phyloP scores from a whole-genome alignment of 306 rosid species.

The Luffa acutangula region DNA sequence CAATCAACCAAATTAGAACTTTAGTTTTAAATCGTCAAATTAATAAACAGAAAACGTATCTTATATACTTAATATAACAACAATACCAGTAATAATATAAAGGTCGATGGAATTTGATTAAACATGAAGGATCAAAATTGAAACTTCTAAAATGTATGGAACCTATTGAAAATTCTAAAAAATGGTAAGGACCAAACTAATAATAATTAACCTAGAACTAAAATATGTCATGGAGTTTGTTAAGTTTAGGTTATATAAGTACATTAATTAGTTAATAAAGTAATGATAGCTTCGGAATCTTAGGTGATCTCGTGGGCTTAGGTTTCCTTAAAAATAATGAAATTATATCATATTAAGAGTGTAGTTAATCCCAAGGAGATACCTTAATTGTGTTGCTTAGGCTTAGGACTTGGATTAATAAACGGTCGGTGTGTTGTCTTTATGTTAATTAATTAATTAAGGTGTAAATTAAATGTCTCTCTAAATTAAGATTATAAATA shows the following conservation, averaged over 20 bases:
- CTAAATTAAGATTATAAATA: background rate
- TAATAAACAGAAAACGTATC: too few relatives aligned
- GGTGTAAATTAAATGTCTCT: background rate
- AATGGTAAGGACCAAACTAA: background rate
- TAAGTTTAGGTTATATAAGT: background rate
- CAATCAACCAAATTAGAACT: too few relatives aligned
- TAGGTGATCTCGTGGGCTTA: background rate
- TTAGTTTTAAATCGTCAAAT: too few relatives aligned
- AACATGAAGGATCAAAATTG: too few relatives aligned
- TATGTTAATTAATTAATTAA: background rate
- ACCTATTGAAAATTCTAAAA: background rate
- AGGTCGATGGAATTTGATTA: too few relatives aligned
- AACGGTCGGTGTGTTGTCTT: background rate
- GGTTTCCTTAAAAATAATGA: background rate
- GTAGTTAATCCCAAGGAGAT: background rate
- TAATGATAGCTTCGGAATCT: background rate
- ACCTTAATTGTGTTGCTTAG: background rate
- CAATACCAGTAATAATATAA: too few relatives aligned
- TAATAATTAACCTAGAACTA: background rate
- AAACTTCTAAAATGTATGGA: too few relatives aligned
- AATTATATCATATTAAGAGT: background rate
- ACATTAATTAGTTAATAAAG: background rate
- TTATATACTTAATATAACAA: too few relatives aligned
- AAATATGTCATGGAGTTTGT: background rate
- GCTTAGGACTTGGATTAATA: background rate